Base-by-base conservation (phyloP, 768 basidiomycete species). In the Boletus barrowsii region DNA sequence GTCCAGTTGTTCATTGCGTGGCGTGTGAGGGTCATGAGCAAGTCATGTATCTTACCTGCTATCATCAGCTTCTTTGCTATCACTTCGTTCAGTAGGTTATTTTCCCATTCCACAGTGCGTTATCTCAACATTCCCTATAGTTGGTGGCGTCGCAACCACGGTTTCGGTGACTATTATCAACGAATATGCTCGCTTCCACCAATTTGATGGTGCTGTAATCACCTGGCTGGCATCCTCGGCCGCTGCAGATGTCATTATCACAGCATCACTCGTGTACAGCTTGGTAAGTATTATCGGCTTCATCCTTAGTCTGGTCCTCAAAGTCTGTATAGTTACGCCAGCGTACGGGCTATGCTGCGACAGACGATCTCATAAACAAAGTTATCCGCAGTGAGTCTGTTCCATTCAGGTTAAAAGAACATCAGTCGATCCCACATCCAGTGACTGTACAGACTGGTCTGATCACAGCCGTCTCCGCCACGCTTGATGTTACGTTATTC, bases 1-100 rank as follows among this genome's bases (percentile, higher is more conserved):
- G 78, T 80, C 9, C 79, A 81, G 51, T 50, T 75, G 8, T 82
- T 82, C 62, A 79, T 78, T 43, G 76, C 76, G 4, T 76, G 74
- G 73, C 67, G 75, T 26, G 73, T 76, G 39, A 71, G 66, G 26
- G 63, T 74, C 11, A 59, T 77, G 49, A 73, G 67, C 6, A 59
- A 60, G 36, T 73, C 69, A 42, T 58, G 44, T 9, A 53, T 62
- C 24, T 41, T 69, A 15, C 68, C 69, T 18, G 41, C 30, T 15
- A 39, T 72, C 30, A 69, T 76, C 42, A 14, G 13, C 47, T 46
- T 58, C 26, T 35, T 62, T 9, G 57, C 57, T 4, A 40, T 62
- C 18, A 29, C 49, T 4, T 48, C 62, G 2, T 56, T 62, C 33
- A 8, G 62, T 56, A 22, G n/a, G 61, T 55, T 13, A 2, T 9